Evolutionary conservation across 1,284 basidiomycete genomes (phyloP), one percentile per base, ranked within the genome.

Genomic region (Crucibulum cyathiforme): DNA sequence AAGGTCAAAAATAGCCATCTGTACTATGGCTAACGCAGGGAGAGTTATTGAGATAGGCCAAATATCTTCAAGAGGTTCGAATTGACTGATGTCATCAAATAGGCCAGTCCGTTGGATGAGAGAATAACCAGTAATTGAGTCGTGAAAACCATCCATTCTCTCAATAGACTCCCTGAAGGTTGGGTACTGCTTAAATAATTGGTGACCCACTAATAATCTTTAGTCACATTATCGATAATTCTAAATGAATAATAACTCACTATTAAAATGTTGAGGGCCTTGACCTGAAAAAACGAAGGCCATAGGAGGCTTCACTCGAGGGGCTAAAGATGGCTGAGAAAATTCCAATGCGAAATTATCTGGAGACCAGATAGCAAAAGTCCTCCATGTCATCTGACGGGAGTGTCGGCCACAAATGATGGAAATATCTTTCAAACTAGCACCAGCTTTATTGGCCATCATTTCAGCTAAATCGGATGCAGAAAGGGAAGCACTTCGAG

Each of bases 251-350:
- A 49, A 24, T 37, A 35, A 64, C 72, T 59, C 59, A 75, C 72
- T 79, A 34, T 72, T 57, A 50, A 74, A 59, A 60, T 81, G 74
- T 55, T 81, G 79, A 8, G 79, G 77, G 2, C 79, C 80, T 64
- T 80, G 79, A 9, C 79, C 80, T 7, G 75, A 71, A 60, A 82
- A 77, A 2, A 80, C 71, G 52, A 76, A 81, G 8, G 77, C 75
- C 31, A 82, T 41, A 5, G 74, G 71, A 5, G 69, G 68, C 7
- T 60, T 49, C 0, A 59, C 56, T 1, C 71, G 67, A 3, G 75
- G 69, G 6, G 59, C 63, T 31, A 73, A 63, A 6, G 58, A 46
- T 0, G 77, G 74, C 3, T 69, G 50, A 1, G 67, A 53, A 49
- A 77, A 71, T 15, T 55, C 54, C 8, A 58, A 41, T 2, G 38